phyloP scores from a whole-genome alignment of 805 yeast genomes.

The Kazachstania taianensis region DNA sequence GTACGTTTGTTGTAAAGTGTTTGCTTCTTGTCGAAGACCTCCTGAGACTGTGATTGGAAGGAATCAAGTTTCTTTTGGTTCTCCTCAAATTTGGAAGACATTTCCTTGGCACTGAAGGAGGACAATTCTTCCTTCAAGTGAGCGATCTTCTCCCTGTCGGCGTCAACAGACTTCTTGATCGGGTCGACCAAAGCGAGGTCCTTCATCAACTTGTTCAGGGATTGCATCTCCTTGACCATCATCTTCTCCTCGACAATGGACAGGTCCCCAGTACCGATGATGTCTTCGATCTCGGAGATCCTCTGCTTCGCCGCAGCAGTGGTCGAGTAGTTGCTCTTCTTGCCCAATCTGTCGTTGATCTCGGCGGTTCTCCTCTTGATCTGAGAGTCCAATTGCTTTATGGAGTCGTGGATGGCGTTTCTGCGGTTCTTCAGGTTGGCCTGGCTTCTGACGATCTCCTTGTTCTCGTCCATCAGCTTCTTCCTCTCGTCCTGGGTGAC shows the following conservation, averaged over 20 bases:
- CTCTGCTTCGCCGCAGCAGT: conserved; percentile 61
- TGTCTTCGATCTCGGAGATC: conserved; percentile 55
- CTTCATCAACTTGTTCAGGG: conserved; percentile 70
- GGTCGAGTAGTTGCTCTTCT: conserved; percentile 51
- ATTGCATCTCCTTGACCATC: conserved; percentile 72
- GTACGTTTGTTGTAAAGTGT: conserved; percentile 54
- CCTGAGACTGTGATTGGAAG: conserved; percentile 48
- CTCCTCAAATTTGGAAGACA: conserved; percentile 57
- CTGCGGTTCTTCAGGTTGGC: conserved; percentile 39
- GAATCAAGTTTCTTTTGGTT: conserved; percentile 62
- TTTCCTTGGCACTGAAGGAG: conserved; percentile 48
- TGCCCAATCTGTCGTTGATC: conserved; percentile 41
- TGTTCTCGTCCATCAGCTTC: conserved; percentile 41
- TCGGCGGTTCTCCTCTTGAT: conserved; percentile 70
- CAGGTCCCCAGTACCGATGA: conserved; percentile 68
- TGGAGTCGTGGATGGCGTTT: conserved; percentile 46
- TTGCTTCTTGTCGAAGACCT: conserved; percentile 56
- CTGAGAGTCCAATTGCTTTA: conserved; percentile 56
- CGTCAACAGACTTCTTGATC: conserved; percentile 69
- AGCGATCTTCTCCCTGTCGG: conserved; percentile 63
- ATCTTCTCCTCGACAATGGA: conserved; percentile 87
- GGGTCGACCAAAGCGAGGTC: conserved; percentile 66
- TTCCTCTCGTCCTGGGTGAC: conserved; percentile 43
- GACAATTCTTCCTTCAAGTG: conserved; percentile 62
- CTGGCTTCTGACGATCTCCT: conserved; percentile 37